These are phyloP conservation scores for Brassica incana DNA, from an alignment of 345 rosid species.

Conservation along the genomic window DNA sequence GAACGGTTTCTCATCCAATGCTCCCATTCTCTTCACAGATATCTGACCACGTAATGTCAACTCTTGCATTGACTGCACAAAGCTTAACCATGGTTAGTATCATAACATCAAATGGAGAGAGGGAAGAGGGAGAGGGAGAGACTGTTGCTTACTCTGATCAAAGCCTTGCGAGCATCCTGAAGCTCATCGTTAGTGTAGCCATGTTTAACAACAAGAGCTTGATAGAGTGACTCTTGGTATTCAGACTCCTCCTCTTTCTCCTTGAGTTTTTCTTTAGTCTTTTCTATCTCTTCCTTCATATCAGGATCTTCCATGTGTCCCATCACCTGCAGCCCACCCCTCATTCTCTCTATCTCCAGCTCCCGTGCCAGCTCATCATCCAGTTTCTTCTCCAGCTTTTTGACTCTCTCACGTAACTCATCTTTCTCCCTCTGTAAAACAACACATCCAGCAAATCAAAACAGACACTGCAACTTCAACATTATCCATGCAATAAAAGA, in stretches of 20 bases:
- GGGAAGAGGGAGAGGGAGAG: neutral
- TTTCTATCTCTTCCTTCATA: slow-evolving; percentile 44
- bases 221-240: slow-evolving; percentile 43
- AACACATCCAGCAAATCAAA: slow-evolving; percentile 21
- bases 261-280: slow-evolving; percentile 43
- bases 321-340: slow-evolving; percentile 59
- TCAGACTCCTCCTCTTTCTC: slow-evolving; percentile 62
- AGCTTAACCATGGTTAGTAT: slow-evolving; percentile 7
- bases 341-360: slow-evolving; percentile 73
- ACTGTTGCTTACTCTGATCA: slow-evolving; percentile 31
- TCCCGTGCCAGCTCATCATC: slow-evolving; percentile 74
- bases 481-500: neutral
- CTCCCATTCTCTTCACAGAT: slow-evolving; percentile 40
- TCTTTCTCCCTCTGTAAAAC: slow-evolving; percentile 61
- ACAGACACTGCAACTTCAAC: neutral
- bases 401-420: slow-evolving; percentile 50
- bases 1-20: slow-evolving; percentile 30
- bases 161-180: slow-evolving; percentile 44
- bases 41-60: slow-evolving; percentile 11
- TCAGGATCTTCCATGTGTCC: slow-evolving; percentile 58
- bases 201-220: slow-evolving; percentile 34
- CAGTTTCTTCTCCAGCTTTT: slow-evolving; percentile 52
- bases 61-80: slow-evolving; percentile 31
- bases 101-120: neutral
- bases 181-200: slow-evolving; percentile 37